These are phyloP conservation scores for Xylona heveae DNA, from an alignment of 495 filamentous ascomycete genomes.

Conservation along the genomic window DNA sequence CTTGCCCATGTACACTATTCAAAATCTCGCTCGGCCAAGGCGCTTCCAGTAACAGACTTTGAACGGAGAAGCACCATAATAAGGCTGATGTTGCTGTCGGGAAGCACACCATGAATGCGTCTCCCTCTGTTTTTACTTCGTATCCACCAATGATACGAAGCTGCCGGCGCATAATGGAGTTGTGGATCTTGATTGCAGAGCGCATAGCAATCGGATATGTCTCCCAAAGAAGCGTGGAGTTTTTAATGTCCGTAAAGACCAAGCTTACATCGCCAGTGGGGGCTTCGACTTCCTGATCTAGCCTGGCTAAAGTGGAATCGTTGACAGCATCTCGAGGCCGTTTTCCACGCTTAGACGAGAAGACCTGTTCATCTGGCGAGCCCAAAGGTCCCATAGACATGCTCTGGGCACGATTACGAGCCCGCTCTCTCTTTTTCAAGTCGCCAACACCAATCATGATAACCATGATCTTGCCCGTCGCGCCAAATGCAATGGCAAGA, in stretches of 20 bases:
- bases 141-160: conserved; percentile 88
- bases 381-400: conserved; percentile 62
- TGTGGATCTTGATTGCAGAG: conserved; percentile 86
- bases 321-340: conserved; percentile 45
- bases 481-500: conserved; percentile 85
- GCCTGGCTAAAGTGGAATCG: conserved; percentile 63
- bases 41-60: conserved; percentile 65
- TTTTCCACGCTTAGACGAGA: conserved; percentile 36
- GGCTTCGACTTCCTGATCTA: conserved; percentile 75
- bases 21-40: conserved; percentile 88
- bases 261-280: conserved; percentile 78
- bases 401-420: conserved; percentile 48
- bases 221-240: conserved; percentile 94
- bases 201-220: conserved; percentile 86
- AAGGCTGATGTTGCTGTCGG: conserved; percentile 83
- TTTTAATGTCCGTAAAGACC: conserved; percentile 99
- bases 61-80: conserved; percentile 90
- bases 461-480: conserved; percentile 89
- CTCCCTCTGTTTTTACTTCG: conserved; percentile 98
- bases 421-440: conserved; percentile 59
- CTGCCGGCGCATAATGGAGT: conserved; percentile 84
- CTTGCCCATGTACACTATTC: conserved; percentile 62
- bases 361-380: conserved; percentile 42
- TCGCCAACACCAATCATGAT: conserved; percentile 91
- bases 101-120: conserved; percentile 99